Percentiles rank a stretch among this genome's conserved stretches.
Conservation (phyloP, 345 rosid species). For the Camelina sativa region DNA sequence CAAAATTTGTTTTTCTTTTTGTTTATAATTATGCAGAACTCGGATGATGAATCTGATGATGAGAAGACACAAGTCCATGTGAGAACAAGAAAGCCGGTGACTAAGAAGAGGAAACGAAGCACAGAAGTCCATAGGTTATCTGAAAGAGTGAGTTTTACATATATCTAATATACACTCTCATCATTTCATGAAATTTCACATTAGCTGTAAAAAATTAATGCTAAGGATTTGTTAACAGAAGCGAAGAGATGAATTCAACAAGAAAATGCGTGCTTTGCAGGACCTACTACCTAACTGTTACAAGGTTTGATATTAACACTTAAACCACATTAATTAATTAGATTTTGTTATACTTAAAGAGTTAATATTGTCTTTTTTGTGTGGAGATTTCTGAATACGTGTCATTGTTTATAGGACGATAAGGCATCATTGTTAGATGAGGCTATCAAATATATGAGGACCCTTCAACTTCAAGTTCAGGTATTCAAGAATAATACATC, state of each 20-base stretch:
- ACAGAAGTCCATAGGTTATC: slow-evolving; percentile 46
- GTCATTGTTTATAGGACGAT: slow-evolving; percentile 51
- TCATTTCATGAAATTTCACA: not conserved
- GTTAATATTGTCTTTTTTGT: not conserved
- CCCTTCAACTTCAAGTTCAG: slow-evolving; percentile 82
- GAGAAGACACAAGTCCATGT: slow-evolving; percentile 35
- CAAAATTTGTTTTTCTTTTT: too few relatives aligned
- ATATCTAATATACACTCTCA: not conserved
- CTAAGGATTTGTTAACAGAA: slow-evolving; percentile 47
- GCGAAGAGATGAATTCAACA: slow-evolving; percentile 67
- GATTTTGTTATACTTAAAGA: slow-evolving; percentile 1
- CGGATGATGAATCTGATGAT: slow-evolving; percentile 37
- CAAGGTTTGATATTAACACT: slow-evolving; percentile 51
- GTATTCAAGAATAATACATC: slow-evolving; percentile 44
- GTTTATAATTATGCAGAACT: slow-evolving; percentile 23
- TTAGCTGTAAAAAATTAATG: not conserved
- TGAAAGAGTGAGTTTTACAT: slow-evolving; percentile 34
- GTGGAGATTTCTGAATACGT: slow-evolving; percentile 22
- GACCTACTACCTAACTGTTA: slow-evolving; percentile 70
- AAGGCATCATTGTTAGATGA: slow-evolving; percentile 69
- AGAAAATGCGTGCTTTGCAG: slow-evolving; percentile 68
- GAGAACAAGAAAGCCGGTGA: slow-evolving; percentile 32
- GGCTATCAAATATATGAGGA: slow-evolving; percentile 66
- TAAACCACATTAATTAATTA: not conserved
- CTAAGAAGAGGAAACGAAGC: slow-evolving; percentile 48